A percentile compares a stretch with the other conserved stretches of the same genome.
Conservation (phyloP, 768 basidiomycete genomes). For the Sistotremastrum suecicum region DNA sequence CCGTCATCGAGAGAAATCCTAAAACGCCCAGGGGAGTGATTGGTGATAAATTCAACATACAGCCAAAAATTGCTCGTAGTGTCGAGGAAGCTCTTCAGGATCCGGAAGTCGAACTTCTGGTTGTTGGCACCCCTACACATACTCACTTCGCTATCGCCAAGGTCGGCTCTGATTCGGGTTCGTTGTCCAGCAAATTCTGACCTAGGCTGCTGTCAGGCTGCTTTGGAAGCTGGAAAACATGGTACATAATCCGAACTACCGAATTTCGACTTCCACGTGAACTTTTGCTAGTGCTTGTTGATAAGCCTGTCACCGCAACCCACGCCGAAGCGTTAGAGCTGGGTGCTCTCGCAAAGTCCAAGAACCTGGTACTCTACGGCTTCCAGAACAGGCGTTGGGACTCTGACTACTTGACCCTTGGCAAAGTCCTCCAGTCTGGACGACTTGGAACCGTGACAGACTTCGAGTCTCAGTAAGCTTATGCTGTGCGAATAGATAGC, state of each 20-base stretch:
- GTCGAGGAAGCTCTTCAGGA: conserved; percentile 50
- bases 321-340: conserved; percentile 45
- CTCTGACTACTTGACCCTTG: conserved; percentile 59
- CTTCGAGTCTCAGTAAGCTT: conserved; percentile 59
- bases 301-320: conserved; percentile 64
- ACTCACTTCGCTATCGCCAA: conserved; percentile 63
- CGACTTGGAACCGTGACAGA: conserved; percentile 46
- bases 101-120: conserved; percentile 48
- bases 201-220: conserved; percentile 15
- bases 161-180: conserved; percentile 2
- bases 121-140: conserved; percentile 58
- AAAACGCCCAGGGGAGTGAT: conserved; percentile 45
- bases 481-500: neutral
- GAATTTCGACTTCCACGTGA: neutral
- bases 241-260: conserved; percentile 24
- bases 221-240: conserved; percentile 57
- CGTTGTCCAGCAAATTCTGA: neutral
- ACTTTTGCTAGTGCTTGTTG: conserved; percentile 45
- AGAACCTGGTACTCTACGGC: conserved; percentile 49
- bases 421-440: conserved; percentile 35
- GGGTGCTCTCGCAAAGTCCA: conserved; percentile 39
- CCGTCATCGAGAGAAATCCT: conserved; percentile 68
- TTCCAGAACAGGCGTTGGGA: conserved; percentile 73
- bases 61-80: conserved; percentile 38
- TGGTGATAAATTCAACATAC: conserved; percentile 46